Evolutionary conservation across 352 stramenopile species (phyloP).

Genomic region (Globisporangium heterothallicum): DNA sequence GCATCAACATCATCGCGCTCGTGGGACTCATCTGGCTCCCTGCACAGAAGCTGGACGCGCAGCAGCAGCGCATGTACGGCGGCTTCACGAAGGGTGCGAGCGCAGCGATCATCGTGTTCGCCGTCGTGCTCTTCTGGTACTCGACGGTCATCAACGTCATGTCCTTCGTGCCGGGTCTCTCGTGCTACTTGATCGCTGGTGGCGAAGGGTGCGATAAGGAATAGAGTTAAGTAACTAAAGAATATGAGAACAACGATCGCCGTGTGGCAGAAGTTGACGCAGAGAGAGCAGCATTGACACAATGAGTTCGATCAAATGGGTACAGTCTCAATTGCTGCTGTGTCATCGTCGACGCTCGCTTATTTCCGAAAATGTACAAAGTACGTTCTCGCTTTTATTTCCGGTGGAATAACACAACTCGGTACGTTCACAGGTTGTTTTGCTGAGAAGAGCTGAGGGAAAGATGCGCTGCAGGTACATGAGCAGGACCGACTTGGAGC

Average conservation of each 20-base stretch:
- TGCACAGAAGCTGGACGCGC: slow-evolving; percentile 59
- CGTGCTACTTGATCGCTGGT: slow-evolving; percentile 29
- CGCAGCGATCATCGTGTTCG: slow-evolving; percentile 29
- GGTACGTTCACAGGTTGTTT: no score
- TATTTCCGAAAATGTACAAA: no score
- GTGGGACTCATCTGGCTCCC: slow-evolving; percentile 25
- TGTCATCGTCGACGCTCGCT: no score
- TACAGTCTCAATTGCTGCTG: no score
- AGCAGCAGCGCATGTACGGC: slow-evolving; percentile 59
- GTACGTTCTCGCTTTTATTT: no score
- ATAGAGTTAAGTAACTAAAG: neutral
- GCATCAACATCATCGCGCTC: slow-evolving; percentile 10
- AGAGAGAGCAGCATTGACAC: no score
- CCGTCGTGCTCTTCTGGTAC: slow-evolving; percentile 37
- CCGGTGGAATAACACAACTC: no score
- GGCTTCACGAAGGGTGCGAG: slow-evolving; percentile 54
- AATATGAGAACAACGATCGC: no score
- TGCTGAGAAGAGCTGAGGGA: neutral
- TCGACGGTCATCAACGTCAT: slow-evolving; percentile 36
- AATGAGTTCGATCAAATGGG: no score
- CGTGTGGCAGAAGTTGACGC: no score
- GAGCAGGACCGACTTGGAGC: neutral
- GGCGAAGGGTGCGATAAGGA: slow-evolving; percentile 28
- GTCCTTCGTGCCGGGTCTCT: slow-evolving; percentile 26
- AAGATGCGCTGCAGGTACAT: neutral